phyloP scores from a whole-genome alignment of 352 stramenopile species.

The Globisporangium cederbergense region DNA sequence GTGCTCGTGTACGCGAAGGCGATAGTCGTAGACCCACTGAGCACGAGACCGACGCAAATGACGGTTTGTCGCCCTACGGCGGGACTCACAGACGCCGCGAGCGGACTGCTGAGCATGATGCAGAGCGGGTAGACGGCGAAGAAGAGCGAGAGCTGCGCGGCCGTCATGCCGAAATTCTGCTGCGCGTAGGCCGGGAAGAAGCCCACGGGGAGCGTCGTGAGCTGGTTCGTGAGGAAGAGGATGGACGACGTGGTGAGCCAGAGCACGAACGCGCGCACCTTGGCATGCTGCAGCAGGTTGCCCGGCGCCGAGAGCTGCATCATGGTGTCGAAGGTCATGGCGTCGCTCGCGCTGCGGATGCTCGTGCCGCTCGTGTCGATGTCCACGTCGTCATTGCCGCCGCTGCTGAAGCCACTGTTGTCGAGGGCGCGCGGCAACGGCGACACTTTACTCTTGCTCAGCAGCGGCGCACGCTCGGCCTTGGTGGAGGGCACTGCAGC shows the following conservation, averaged over 20 bases:
- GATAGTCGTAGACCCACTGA: constrained; percentile 61
- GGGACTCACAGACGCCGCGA: constrained; percentile 42
- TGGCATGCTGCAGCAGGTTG: constrained; percentile 46
- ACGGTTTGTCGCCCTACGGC: constrained; percentile 54
- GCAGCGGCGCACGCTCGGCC: constrained; percentile 18
- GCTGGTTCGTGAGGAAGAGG: constrained; percentile 70
- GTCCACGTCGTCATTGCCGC: constrained; percentile 22
- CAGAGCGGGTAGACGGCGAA: constrained; percentile 73
- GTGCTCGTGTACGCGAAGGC: constrained; percentile 55
- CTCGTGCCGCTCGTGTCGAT: constrained; percentile 22
- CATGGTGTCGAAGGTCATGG: constrained; percentile 46
- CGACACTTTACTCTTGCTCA: constrained; percentile 15
- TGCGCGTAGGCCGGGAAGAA: constrained; percentile 68
- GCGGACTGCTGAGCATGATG: constrained; percentile 69
- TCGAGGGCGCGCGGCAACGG: constrained; percentile 3
- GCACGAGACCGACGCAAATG: constrained; percentile 63
- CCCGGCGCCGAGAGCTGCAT: constrained; percentile 57
- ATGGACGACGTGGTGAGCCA: constrained; percentile 47
- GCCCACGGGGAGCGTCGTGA: constrained; percentile 69
- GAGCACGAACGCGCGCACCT: constrained; percentile 39
- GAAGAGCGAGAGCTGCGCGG: constrained; percentile 54
- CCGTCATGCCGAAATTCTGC: constrained; percentile 39
- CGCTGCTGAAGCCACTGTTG: constrained; percentile 6
- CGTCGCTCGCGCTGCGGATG: constrained; percentile 33
- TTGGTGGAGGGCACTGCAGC: background rate